Base-by-base conservation (phyloP, 31 red algal species). In the Endocladia muricata region DNA sequence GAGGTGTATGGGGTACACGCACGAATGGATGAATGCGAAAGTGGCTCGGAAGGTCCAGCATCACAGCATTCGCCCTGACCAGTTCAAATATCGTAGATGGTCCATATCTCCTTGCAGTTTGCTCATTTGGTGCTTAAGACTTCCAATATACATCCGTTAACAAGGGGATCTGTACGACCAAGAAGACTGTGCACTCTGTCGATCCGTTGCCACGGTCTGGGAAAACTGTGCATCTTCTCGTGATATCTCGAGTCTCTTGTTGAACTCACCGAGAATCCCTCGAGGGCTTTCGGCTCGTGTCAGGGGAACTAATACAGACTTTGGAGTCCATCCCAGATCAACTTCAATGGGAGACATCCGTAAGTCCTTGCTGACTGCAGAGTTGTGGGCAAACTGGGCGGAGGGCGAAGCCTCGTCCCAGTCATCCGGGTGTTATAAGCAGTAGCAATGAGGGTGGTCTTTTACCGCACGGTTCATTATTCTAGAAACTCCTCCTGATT, bases 21-120 rank as follows among this genome's bases (percentile, higher is more conserved):
- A 61, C 58, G 7, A 61, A 11, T 25, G 58, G 58, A 61, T 61
- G 58, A 29, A 61, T 61, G 19, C 22, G 15, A 25, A 61, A 61
- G 58, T 61, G 44, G 44, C 19, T 19, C 8, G 44, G 19, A 49
- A 49, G 44, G 8, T 49, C 44, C 11, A 49, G 44, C 8, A 8
- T 8, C 44, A 49, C 44, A 13, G 44, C 44, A 49, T 49, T 49
- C 44, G 8, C 19, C 44, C 58, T 25, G 29, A 25, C 29, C 11
- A 61, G 58, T 29, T 61, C 58, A 8, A 7, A 25, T 6, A 61
- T 25, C 7, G 8, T 25, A 61, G 29, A 61, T 29, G 58, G 58
- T 25, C 58, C 58, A 61, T 13, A 49, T 19, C 11, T 49, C 19
- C 19, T 19, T 8, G 44, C 44, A 49, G 44, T 49, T 19, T 13